phyloP scores from a whole-genome alignment of 345 rosid species.

The Salix udensis region DNA sequence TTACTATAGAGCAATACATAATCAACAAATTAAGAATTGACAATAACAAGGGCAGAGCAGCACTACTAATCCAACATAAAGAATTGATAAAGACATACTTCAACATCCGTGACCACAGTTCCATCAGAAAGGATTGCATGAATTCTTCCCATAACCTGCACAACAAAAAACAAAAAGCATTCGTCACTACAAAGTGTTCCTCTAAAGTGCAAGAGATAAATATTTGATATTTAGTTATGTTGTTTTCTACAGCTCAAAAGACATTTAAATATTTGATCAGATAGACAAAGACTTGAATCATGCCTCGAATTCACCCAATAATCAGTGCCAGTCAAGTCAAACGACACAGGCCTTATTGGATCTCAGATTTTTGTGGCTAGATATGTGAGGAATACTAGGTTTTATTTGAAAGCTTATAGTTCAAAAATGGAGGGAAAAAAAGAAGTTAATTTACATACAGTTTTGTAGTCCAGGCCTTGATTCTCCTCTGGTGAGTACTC shows the following conservation, averaged over 20 bases:
- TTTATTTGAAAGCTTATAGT: not conserved
- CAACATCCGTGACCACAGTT: slow-evolving; percentile 76
- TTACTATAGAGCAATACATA: no score
- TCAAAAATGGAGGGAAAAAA: not conserved
- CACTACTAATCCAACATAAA: not conserved
- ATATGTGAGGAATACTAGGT: no score
- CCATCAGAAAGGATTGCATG: slow-evolving; percentile 91
- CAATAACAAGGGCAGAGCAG: not conserved
- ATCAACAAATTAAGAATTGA: no score
- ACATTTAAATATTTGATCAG: no score
- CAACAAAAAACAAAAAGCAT: slow-evolving; percentile 11
- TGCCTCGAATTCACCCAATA: no score
- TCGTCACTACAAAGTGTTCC: not conserved
- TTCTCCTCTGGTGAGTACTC: slow-evolving; percentile 66
- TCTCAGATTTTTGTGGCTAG: no score
- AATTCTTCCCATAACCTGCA: slow-evolving; percentile 86
- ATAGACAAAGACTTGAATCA: no score
- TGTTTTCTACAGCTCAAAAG: no score
- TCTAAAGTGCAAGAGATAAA: not conserved
- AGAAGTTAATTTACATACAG: slow-evolving; percentile 31
- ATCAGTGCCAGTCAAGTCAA: no score
- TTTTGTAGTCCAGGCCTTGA: slow-evolving; percentile 79
- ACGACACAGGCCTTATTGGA: no score
- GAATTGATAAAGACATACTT: slow-evolving; percentile 39
- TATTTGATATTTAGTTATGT: no score